Evolutionary conservation across 2,329 filamentous ascomycete genomes (phyloP), one percentile per base, ranked within the genome.

Genomic region (Arthrobotrys sphaeroides): DNA sequence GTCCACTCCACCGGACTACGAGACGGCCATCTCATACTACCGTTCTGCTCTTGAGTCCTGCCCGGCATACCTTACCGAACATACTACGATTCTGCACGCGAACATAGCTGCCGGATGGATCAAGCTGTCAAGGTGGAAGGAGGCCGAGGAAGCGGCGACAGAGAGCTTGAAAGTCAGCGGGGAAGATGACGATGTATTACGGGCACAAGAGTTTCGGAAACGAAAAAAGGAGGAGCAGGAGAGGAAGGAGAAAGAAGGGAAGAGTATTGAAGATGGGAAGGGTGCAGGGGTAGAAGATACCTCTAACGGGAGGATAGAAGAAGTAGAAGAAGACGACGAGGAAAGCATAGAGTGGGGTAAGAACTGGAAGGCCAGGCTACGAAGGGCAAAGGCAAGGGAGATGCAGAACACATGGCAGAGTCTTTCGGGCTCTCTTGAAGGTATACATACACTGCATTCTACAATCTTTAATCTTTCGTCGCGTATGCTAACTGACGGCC

Each of bases 361-460:
- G 38, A 77, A 77, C 49, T 77, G 73, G 73, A 77, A 77, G 53
- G 73, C 73, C 2, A 42, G 73, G 18, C 28, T 77, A 49, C 66
- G 73, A 16, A 70, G 73, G 20, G 73, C 73, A n/a, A 77, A 77
- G 28, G 73, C 73, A 4, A 66, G 73, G 36, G 73, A 77, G 60
- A 77, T 77, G 73, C 73, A 77, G 60, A 31, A 53, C 42, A 66
- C 65, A 22, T 77, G 73, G 73, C 72, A 72, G 36, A 72, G 66
- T 26, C 59, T 77, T 2, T 33, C 66, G 2, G 66, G 66, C 3
- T 42, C 73, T 12, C 66, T 77, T 6, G 73, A 77, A 49, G 73
- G 67, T 77, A 72, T 18, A 16, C n/a, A 72, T 18, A 16, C n/a
- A 20, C 24, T 13, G 16, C 10, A 28, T 26, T 9, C 0, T 24